A percentile compares a stretch with the other conserved stretches of the same genome.
phyloP scores from a whole-genome alignment of 2,329 filamentous ascomycete species.

The Hansfordia pulvinata region DNA sequence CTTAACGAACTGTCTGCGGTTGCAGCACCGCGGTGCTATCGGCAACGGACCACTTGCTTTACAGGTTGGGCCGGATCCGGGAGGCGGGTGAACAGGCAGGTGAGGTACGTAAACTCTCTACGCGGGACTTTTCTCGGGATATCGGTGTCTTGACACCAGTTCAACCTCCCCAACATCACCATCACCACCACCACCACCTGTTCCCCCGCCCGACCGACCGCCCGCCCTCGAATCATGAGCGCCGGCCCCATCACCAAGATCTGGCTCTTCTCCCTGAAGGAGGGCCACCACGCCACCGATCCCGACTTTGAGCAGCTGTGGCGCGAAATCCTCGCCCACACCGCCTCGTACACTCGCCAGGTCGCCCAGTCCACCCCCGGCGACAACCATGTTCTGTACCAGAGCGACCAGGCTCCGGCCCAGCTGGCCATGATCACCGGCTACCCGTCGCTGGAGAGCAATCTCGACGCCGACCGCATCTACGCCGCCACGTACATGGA shows the following conservation, averaged over 20 bases:
- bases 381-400: slow-evolving; percentile 4
- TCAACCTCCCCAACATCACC: background rate
- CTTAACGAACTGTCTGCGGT: too few species aligned
- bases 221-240: slow-evolving; percentile 2
- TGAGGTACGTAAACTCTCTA: too few species aligned
- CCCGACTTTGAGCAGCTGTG: slow-evolving; percentile 3
- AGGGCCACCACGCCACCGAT: slow-evolving; percentile 5
- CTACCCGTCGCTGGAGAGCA: slow-evolving; percentile 1
- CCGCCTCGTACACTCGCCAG: slow-evolving; percentile 1
- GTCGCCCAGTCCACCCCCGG: too few species aligned
- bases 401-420: slow-evolving; percentile 5
- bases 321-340: slow-evolving; percentile 1
- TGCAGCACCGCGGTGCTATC: too few species aligned
- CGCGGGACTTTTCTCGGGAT: too few species aligned
- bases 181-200: background rate
- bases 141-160: too few species aligned
- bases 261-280: slow-evolving; percentile 5
- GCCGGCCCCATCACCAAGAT: slow-evolving; percentile 2
- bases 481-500: too few species aligned
- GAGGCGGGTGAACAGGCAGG: too few species aligned
- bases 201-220: background rate
- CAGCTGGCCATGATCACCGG: slow-evolving; percentile 4
- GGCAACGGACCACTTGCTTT: too few species aligned
- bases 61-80: too few species aligned
- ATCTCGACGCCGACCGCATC: too few species aligned